These are phyloP conservation scores for Suhomyces kunorum DNA, from an alignment of 1,139 yeast genomes.

Conservation along the genomic window DNA sequence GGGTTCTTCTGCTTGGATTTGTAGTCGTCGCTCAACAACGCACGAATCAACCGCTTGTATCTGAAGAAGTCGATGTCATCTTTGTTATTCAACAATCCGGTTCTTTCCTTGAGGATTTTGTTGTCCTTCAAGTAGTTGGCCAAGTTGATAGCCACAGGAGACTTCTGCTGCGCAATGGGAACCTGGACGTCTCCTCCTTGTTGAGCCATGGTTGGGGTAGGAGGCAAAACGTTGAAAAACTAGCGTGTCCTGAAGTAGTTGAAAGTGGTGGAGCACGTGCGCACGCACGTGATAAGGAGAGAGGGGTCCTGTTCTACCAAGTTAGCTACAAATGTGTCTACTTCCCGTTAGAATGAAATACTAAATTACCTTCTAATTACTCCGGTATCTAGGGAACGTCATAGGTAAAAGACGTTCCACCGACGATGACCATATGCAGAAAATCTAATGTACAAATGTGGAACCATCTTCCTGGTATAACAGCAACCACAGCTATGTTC, in stretches of 20 bases:
- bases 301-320: neutral
- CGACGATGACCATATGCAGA: slow-evolving; percentile 15
- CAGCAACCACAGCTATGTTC: slow-evolving; percentile 18
- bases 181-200: slow-evolving; percentile 16
- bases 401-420: slow-evolving; percentile 13
- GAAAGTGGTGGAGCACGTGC: neutral
- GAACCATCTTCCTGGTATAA: slow-evolving; percentile 4
- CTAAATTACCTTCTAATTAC: slow-evolving; percentile 2
- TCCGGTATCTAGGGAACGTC: slow-evolving; percentile 16
- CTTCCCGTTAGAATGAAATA: neutral
- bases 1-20: slow-evolving; percentile 56
- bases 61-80: slow-evolving; percentile 79
- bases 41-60: slow-evolving; percentile 79
- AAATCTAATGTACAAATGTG: slow-evolving; percentile 17
- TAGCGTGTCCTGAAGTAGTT: slow-evolving; percentile 12
- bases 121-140: slow-evolving; percentile 74
- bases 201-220: slow-evolving; percentile 14
- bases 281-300: neutral
- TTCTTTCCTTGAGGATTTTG: slow-evolving; percentile 69
- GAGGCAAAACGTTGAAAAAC: slow-evolving; percentile 7
- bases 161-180: slow-evolving; percentile 19
- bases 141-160: slow-evolving; percentile 52
- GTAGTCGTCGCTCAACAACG: slow-evolving; percentile 74
- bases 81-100: slow-evolving; percentile 71
- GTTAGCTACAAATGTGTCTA: neutral